A percentile compares a stretch with the other conserved stretches of the same genome.
These are phyloP conservation scores for Magnaporthiopsis rhizophila DNA, from an alignment of 2,329 filamentous ascomycete genomes.

Conservation along the genomic window DNA sequence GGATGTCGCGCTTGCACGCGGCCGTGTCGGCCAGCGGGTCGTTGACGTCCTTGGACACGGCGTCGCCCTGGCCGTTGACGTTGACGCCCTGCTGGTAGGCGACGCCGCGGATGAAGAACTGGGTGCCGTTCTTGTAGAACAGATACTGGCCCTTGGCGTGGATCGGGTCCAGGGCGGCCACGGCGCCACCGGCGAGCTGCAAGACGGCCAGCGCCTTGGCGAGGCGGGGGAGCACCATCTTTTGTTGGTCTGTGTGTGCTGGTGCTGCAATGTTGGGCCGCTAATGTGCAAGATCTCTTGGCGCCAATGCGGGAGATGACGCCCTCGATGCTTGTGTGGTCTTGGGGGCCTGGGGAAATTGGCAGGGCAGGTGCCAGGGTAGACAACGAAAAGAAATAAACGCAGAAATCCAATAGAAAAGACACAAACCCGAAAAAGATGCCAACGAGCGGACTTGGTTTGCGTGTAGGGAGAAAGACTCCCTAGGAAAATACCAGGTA, in stretches of 20 bases:
- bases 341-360: slow-evolving; percentile 8
- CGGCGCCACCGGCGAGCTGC: neutral
- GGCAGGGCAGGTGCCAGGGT: neutral
- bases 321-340: neutral
- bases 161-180: slow-evolving; percentile 3
- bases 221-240: slow-evolving; percentile 2
- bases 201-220: slow-evolving; percentile 9
- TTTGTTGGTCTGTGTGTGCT: neutral
- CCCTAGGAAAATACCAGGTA: neutral
- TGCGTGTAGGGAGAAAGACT: neutral
- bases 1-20: slow-evolving; percentile 63
- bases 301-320: slow-evolving; percentile 8
- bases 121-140: slow-evolving; percentile 58
- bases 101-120: slow-evolving; percentile 60
- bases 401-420: neutral
- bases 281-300: slow-evolving; percentile 4
- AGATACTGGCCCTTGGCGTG: slow-evolving; percentile 6
- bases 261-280: too few species aligned
- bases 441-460: neutral
- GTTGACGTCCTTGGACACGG: slow-evolving; percentile 23
- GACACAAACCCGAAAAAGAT: neutral
- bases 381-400: neutral
- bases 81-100: slow-evolving; percentile 65
- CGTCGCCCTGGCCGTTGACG: slow-evolving; percentile 32
- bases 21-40: slow-evolving; percentile 60